phyloP scores from a whole-genome alignment of 148 eudicot species.

The Linanthus parryae region DNA sequence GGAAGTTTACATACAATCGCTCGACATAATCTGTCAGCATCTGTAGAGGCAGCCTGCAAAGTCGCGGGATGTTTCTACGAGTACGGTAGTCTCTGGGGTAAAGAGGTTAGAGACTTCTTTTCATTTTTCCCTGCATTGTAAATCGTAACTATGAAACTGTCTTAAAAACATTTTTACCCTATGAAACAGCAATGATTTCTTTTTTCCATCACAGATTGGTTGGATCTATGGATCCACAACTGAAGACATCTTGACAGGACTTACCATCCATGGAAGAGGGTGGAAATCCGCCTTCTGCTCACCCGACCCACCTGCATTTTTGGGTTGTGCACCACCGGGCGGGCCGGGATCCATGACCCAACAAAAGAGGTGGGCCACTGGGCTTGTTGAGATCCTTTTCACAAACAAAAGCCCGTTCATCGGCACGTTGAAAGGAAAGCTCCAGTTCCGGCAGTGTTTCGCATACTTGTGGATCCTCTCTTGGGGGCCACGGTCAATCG shows the following conservation, averaged over 20 bases:
- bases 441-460: slow-evolving; percentile 21
- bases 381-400: slow-evolving; percentile 22
- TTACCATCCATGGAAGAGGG: slow-evolving; percentile 25
- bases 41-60: slow-evolving; percentile 11
- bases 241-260: slow-evolving; percentile 29
- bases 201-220: slow-evolving; percentile 18
- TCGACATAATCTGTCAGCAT: background rate
- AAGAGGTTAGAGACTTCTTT: slow-evolving; percentile 9
- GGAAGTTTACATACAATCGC: background rate
- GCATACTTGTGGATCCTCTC: slow-evolving; percentile 15
- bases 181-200: background rate
- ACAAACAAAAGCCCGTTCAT: slow-evolving; percentile 13
- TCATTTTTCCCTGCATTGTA: background rate
- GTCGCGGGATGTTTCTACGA: slow-evolving; percentile 26
- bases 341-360: slow-evolving; percentile 21
- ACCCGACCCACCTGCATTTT: slow-evolving; percentile 20
- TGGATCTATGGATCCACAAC: slow-evolving; percentile 30
- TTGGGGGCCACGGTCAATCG: slow-evolving; percentile 27
- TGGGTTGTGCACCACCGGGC: slow-evolving; percentile 23
- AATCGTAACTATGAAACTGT: background rate
- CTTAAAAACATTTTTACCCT: background rate
- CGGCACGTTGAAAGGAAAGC: slow-evolving; percentile 7
- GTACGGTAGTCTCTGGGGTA: slow-evolving; percentile 22
- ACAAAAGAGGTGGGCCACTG: slow-evolving; percentile 35
- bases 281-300: slow-evolving; percentile 15